These are phyloP conservation scores for Coemansia sp. DNA, from an alignment of 371 early-diverging fungal genomes.

Conservation along the genomic window DNA sequence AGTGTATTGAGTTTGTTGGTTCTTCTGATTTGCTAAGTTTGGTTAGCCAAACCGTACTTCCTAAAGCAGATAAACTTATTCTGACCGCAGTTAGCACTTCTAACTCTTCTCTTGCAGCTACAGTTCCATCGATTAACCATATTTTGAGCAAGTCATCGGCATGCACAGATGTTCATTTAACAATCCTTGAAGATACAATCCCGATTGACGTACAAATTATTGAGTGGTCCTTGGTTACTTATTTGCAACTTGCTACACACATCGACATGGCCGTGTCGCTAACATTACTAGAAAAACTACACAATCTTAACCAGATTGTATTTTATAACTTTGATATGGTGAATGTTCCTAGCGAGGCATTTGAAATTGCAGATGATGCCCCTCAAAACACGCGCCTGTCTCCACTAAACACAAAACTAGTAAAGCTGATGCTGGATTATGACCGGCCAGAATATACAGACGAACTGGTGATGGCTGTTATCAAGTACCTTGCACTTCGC, in stretches of 20 bases:
- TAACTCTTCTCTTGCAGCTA: too few species aligned
- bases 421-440: constrained; percentile 8
- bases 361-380: not conserved
- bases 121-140: constrained; percentile 4
- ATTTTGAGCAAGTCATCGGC: not conserved
- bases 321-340: constrained; percentile 7
- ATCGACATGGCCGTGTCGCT: not conserved
- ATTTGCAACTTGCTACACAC: constrained; percentile 3
- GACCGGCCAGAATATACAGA: not conserved
- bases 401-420: constrained; percentile 1
- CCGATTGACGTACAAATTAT: not conserved
- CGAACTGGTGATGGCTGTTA: not conserved
- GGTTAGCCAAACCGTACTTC: constrained; percentile 2
- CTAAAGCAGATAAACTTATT: not conserved
- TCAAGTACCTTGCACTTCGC: constrained; percentile 7
- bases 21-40: not conserved
- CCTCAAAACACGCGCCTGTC: not conserved
- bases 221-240: constrained; percentile 6
- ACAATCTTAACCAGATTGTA: not conserved
- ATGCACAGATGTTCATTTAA: not conserved
- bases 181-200: constrained; percentile 3
- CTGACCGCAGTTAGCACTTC: not conserved
- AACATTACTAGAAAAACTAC: constrained; percentile 1
- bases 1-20: not conserved
- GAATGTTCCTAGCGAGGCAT: constrained; percentile 1